A percentile compares a stretch with the other conserved stretches of the same genome.
These are phyloP conservation scores for Diversispora epigaea DNA, from an alignment of 192 early-diverging fungal genomes.

Conservation along the genomic window DNA sequence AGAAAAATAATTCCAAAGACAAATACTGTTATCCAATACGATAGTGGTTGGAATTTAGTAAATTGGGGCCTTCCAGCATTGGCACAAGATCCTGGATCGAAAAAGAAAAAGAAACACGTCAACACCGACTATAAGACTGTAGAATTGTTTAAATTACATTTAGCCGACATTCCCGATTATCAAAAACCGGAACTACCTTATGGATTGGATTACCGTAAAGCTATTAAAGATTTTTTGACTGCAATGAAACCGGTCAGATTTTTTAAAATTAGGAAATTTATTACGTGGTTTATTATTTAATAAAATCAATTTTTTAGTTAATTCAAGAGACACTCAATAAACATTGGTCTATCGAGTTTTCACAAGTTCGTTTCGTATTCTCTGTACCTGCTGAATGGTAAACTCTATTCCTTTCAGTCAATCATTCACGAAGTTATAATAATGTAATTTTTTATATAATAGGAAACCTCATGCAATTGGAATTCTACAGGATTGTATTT, in stretches of 20 bases:
- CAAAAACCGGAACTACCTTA: too few species aligned
- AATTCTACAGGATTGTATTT: conserved; percentile 3
- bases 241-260: too few species aligned
- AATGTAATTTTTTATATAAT: background rate
- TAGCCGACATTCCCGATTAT: background rate
- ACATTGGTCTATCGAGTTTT: conserved; percentile 8
- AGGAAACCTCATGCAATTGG: background rate
- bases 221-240: too few species aligned
- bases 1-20: background rate
- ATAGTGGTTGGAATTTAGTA: background rate
- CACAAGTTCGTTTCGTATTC: conserved; percentile 5
- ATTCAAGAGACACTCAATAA: too few species aligned
- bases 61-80: conserved; percentile 5
- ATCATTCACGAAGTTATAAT: background rate
- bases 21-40: conserved; percentile 22
- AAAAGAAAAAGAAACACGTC: background rate
- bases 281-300: background rate
- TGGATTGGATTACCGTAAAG: too few species aligned
- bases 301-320: background rate
- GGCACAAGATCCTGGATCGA: background rate
- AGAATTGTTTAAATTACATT: conserved; percentile 21
- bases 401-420: too few species aligned
- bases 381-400: conserved; percentile 16
- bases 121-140: background rate
- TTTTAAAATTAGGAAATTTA: background rate